phyloP scores from a whole-genome alignment of 1,284 basidiomycete species.

The Moniliella sp. region DNA sequence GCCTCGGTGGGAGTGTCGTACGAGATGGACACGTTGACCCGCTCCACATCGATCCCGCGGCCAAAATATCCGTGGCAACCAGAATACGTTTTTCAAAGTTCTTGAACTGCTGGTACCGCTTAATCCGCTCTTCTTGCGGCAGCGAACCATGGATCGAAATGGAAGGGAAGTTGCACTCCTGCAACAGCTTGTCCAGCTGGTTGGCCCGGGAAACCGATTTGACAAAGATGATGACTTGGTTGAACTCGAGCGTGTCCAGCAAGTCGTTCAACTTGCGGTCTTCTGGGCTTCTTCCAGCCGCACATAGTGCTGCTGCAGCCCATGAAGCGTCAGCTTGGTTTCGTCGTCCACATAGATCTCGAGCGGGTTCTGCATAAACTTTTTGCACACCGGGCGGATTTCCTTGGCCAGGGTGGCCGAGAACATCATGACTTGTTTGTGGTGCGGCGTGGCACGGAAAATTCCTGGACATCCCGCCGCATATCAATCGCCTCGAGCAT shows the following conservation, averaged over 20 bases:
- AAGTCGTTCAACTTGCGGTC: constrained; percentile 90
- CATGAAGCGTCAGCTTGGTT: constrained; percentile 92
- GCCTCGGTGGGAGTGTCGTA: constrained; percentile 84
- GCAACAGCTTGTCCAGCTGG: constrained; percentile 80
- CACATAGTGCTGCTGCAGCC: constrained; percentile 94
- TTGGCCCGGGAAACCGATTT: constrained; percentile 91
- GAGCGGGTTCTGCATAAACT: constrained; percentile 97
- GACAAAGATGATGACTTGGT: constrained; percentile 98
- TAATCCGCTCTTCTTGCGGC: constrained; percentile 83
- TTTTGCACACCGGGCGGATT: constrained; percentile 90
- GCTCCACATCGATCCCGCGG: constrained; percentile 32
- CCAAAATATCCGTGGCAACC: constrained; percentile 32
- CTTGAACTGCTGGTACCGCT: constrained; percentile 96
- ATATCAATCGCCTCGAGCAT: constrained; percentile 99
- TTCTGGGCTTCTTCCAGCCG: constrained; percentile 62
- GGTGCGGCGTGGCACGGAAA: constrained; percentile 94
- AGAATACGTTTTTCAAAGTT: constrained; percentile 84
- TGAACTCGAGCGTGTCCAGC: constrained; percentile 89
- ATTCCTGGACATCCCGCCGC: constrained; percentile 99
- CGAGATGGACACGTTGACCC: constrained; percentile 30
- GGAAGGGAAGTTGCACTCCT: constrained; percentile 93
- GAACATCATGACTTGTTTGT: constrained; percentile 99
- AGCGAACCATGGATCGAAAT: constrained; percentile 91
- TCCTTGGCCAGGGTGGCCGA: constrained; percentile 93
- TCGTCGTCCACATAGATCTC: constrained; percentile 99